A percentile compares a stretch with the other conserved stretches of the same genome.
These are phyloP conservation scores for Apiotrichum gamsii DNA, from an alignment of 1,284 basidiomycete species.

Conservation along the genomic window DNA sequence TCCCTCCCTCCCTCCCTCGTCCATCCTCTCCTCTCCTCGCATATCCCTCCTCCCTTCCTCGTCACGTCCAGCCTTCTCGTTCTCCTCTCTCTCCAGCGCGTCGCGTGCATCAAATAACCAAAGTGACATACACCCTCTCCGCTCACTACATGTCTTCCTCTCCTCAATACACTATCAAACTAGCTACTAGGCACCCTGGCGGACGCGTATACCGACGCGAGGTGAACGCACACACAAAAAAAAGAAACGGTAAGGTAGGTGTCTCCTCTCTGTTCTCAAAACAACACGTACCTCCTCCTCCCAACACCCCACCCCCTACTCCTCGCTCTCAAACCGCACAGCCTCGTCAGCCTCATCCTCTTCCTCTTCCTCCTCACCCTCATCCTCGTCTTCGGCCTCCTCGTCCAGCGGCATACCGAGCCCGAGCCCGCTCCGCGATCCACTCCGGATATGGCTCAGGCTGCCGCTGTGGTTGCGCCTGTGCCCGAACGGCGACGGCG, in stretches of 20 bases:
- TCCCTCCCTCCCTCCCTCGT: background rate
- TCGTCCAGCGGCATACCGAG: slow-evolving; percentile 18
- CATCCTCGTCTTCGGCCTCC: background rate
- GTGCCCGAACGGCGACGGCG: slow-evolving; percentile 26
- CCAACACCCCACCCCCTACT: background rate
- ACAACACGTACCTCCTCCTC: background rate
- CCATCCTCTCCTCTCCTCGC: background rate
- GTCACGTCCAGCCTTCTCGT: background rate
- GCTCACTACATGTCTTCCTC: background rate
- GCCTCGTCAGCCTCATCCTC: background rate
- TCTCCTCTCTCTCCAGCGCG: background rate
- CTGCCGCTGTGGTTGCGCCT: slow-evolving; percentile 24
- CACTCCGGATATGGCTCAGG: slow-evolving; percentile 28
- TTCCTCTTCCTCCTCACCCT: slow-evolving; percentile 12
- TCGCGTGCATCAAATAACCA: background rate
- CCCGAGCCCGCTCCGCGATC: slow-evolving; percentile 26
- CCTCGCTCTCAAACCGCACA: background rate
- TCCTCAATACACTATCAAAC: background rate
- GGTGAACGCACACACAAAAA: too few species aligned
- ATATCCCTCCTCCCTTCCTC: background rate
- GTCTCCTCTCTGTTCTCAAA: background rate
- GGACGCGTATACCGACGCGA: background rate
- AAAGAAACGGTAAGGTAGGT: background rate
- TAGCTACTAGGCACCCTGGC: background rate
- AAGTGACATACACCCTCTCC: background rate